Evolutionary conservation across 75 land plant species (phyloP), one percentile per base, ranked within the genome.

Genomic region (Adiantum capillusveneris): DNA sequence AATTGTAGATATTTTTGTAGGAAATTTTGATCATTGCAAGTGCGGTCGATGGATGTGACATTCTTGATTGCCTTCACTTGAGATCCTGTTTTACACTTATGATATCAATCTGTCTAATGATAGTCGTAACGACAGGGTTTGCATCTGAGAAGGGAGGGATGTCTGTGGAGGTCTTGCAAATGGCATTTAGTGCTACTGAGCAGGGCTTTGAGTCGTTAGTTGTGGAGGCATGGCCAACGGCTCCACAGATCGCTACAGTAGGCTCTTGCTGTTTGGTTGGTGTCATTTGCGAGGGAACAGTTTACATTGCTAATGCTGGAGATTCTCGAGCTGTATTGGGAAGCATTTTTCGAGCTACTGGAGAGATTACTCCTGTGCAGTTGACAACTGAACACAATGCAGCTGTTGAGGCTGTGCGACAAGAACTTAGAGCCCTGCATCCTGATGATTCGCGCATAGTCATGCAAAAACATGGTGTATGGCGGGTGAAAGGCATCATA

Each of bases 261-360:
- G 91, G 91, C 0, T 80, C 91, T 1, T 87, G 91, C 64, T 83
- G 87, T 69, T 63, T 87, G 49, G 84, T 71, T 36, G 87, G 84
- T 0, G 79, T 81, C 1, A 66, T 87, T 1, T 75, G 81, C 54
- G 39, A 41, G 54, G 74, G 77, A 49, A 75, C 64, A 29, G 72
- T 87, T 6, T 87, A 76, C 52, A 59, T 84, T 67, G 91, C 87
- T 43, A 87, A 78, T 49, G 56, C 65, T 27, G 91, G 87, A 11
- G 91, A 87, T 67, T 83, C 91, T 3, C 81, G 87, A 1, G 91
- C 79, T 62, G 84, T 87, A 31, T 50, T 87, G 50, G 91, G 79
- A 5, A 80, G 76, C 44, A 62, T 72, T 56, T 65, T 75, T 21
- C 68, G 69, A 50, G 66, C 73, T 55, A 77, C 79, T 44, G 79